These are phyloP conservation scores for Aspergillus sclerotialis DNA, from an alignment of 2,329 filamentous ascomycete species.

Conservation along the genomic window DNA sequence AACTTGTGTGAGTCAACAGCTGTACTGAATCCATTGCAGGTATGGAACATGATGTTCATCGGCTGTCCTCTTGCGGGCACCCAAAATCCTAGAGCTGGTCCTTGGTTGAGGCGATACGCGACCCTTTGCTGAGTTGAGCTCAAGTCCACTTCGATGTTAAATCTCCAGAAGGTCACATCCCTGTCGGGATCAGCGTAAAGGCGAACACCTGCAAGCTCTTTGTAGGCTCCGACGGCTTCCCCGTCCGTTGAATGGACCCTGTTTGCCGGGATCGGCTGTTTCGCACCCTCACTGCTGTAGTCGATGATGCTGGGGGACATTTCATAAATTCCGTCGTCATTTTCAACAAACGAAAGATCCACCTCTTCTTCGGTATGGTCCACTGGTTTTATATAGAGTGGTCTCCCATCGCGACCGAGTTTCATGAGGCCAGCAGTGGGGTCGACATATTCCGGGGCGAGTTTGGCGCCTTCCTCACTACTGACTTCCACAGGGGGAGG, in stretches of 20 bases:
- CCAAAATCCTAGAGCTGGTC: conserved; percentile 87
- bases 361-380: conserved; percentile 71
- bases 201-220: conserved; percentile 73
- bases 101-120: conserved; percentile 90
- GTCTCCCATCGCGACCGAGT: conserved; percentile 74
- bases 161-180: conserved; percentile 93
- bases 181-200: conserved; percentile 77
- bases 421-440: conserved; percentile 84
- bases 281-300: conserved; percentile 29
- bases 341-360: conserved; percentile 73
- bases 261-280: conserved; percentile 42
- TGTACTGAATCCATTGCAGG: conserved; percentile 89
- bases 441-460: conserved; percentile 76
- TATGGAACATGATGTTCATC: conserved; percentile 99
- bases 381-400: conserved; percentile 82
- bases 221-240: conserved; percentile 72
- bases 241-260: conserved; percentile 54
- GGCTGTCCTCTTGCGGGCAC: conserved; percentile 74
- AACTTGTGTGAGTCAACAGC: conserved; percentile 71
- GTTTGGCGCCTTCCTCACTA: conserved; percentile 49
- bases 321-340: conserved; percentile 77
- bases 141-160: conserved; percentile 90
- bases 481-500: conserved; percentile 65
- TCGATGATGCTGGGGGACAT: conserved; percentile 44
- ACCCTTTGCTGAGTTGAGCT: conserved; percentile 71